Evolutionary conservation across 768 basidiomycete species (phyloP), one percentile per base, ranked within the genome.

Genomic region (Pulveroboletus sp.): DNA sequence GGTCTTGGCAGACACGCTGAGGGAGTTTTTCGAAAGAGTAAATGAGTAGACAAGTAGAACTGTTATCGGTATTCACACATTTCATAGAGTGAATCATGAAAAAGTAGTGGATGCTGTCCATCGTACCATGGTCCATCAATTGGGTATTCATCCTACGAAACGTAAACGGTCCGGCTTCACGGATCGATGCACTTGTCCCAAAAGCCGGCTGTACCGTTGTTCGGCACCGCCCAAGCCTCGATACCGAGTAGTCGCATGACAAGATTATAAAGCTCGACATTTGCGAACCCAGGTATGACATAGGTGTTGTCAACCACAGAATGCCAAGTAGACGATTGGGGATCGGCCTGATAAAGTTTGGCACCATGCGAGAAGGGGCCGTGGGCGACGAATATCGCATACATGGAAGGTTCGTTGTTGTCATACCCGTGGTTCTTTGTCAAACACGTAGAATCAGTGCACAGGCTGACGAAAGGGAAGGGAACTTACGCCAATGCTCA

Each of bases 361-460:
- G 82, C 75, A 36, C 80, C 76, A 11, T 79, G 68, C 13, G 86
- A 82, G 66, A 93, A 93, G 0, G 93, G 93, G 1, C 93, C 93
- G 62, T 93, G 90, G 10, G 90, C 92, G 49, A 95, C 84, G 66
- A 95, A 94, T 63, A 91, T 85, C 2, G 92, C 92, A 43, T 83
- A 81, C 93, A 95, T 95, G 6, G 85, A 73, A 12, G 73, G 60
- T 35, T 83, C 81, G 16, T 77, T 65, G 56, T 93, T 93, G 64
- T 94, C 92, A 62, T 93, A 96, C 6, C 93, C 93, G 58, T 96
- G 93, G 51, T 83, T 92, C 87, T 90, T 57, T 27, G 55, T 44
- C 16, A 11, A 43, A 17, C 13, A 23, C 17, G 49, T 5, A n/a
- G n/a, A 12, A 31, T 59, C 38, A 53, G 31, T 6, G 12, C 30